Base-by-base conservation (phyloP, 192 early-diverging fungal genomes). In the Rhizophlyctis rosea region DNA sequence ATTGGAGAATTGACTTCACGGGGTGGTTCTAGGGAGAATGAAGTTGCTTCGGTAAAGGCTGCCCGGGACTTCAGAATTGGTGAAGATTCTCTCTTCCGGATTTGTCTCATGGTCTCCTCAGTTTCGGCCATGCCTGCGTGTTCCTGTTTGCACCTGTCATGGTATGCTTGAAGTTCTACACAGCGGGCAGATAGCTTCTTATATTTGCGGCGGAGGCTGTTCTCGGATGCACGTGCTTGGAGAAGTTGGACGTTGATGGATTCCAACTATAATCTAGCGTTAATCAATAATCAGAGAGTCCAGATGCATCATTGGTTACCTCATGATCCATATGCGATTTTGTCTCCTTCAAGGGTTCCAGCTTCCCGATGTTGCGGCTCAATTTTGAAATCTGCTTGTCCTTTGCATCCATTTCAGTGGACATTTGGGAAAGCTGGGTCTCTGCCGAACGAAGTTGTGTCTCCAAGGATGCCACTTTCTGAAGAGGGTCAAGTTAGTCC, bases 171-270 rank as follows among this genome's bases (percentile, higher is more conserved):
- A n/a, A 57, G 34, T 30, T 57, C 55, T 5, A 28, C 29, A 30
- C 55, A 57, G 7, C 55, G 55, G 11, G 55, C 55, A 57, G 55
- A 4, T 16, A 57, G 7, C 14, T 30, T 13, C 5, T 30, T 52
- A 28, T 23, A 23, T 27, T 52, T 52, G 50, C 50, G 50, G 9
- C 50, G 50, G 5, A 23, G 7, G 50, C 24, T 52, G 9, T 7
- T 27, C 23, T 52, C 50, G 9, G 39, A 7, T 18, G 39, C 7
- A 13, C 18, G 7, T 18, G 39, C 39, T 18, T 44, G 39, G 7
- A 44, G 39, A 18, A 44, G 9, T 18, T 44, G 9, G 9, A 13
- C 9, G 9, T 44, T 44, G 7, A 44, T 44, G 39, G 39, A 13
- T 13, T 44, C 39, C 39, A 44, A 18, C 39, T n/a, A n/a, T n/a